Conservation (phyloP, 768 basidiomycete genomes). For the Butyriboletus loyo region DNA sequence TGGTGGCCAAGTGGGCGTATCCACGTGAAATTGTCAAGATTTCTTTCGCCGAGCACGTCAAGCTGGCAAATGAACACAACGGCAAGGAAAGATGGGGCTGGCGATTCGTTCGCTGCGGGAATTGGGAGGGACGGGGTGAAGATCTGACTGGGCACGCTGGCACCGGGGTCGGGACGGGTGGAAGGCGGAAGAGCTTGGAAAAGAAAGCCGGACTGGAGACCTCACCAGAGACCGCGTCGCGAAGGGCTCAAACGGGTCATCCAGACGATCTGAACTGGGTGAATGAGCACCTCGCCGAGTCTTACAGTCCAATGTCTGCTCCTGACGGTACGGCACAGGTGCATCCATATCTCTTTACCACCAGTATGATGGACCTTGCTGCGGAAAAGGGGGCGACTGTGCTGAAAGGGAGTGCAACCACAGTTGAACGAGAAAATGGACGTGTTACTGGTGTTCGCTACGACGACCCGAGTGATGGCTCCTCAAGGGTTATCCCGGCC, state of each 20-base stretch:
- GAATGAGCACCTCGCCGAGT: slow-evolving; percentile 52
- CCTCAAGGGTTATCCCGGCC: slow-evolving; percentile 43
- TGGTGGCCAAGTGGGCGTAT: slow-evolving; percentile 85
- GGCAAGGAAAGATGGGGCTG: slow-evolving; percentile 82
- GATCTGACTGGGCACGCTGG: slow-evolving; percentile 12
- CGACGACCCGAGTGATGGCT: slow-evolving; percentile 20
- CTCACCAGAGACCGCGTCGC: slow-evolving; percentile 8
- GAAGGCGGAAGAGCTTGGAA: slow-evolving; percentile 46
- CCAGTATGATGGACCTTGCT: slow-evolving; percentile 66
- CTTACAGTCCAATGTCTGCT: slow-evolving; percentile 57
- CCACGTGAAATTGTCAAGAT: slow-evolving; percentile 65
- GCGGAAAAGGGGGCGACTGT: slow-evolving; percentile 49
- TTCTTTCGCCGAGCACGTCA: slow-evolving; percentile 66
- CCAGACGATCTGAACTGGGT: slow-evolving; percentile 57
- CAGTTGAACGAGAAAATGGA: slow-evolving; percentile 41
- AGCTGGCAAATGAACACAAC: slow-evolving; percentile 64
- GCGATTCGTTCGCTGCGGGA: slow-evolving; percentile 69
- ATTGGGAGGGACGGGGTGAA: slow-evolving; percentile 67
- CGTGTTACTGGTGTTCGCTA: slow-evolving; percentile 49
- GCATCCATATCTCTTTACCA: slow-evolving; percentile 73
- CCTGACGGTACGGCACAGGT: slow-evolving; percentile 65
- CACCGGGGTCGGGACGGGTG: slow-evolving; percentile 29
- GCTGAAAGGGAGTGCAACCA: slow-evolving; percentile 44
- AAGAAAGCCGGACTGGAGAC: slow-evolving; percentile 49
- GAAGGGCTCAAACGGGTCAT: slow-evolving; percentile 33